Evolutionary conservation across 1,284 basidiomycete species (phyloP).

Genomic region (Trichosporon asahii): DNA sequence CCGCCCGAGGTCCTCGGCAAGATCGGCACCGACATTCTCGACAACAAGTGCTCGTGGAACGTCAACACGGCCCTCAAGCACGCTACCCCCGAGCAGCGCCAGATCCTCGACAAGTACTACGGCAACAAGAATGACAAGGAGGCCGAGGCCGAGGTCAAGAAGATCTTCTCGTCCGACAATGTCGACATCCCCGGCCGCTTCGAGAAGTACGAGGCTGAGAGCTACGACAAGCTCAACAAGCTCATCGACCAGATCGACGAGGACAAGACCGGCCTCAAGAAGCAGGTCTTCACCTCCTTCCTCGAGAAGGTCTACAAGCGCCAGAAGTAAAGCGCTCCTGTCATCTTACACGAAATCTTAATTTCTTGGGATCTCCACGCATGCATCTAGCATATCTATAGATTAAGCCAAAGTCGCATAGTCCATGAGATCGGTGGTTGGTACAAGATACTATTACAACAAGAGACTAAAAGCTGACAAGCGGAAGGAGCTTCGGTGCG

Average conservation of each 20-base stretch:
- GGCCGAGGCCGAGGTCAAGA: slow-evolving; percentile 69
- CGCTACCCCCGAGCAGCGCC: slow-evolving; percentile 63
- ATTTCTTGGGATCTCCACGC: neutral
- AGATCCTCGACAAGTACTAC: slow-evolving; percentile 70
- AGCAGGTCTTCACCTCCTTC: slow-evolving; percentile 78
- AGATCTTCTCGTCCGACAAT: slow-evolving; percentile 62
- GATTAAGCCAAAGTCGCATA: neutral
- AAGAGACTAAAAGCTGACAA: neutral
- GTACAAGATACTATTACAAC: neutral
- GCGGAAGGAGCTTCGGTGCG: neutral
- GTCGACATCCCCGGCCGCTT: slow-evolving; percentile 69
- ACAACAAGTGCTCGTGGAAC: slow-evolving; percentile 99
- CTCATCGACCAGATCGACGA: slow-evolving; percentile 71
- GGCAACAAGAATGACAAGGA: slow-evolving; percentile 68
- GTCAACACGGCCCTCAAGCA: slow-evolving; percentile 79
- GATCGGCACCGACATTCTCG: slow-evolving; percentile 94
- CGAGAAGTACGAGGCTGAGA: slow-evolving; percentile 71
- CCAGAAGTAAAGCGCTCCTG: slow-evolving; percentile 60
- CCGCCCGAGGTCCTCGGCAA: slow-evolving; percentile 92
- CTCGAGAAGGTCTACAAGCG: slow-evolving; percentile 87
- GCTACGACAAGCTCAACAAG: slow-evolving; percentile 64
- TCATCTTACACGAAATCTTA: neutral
- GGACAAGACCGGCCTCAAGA: slow-evolving; percentile 62
- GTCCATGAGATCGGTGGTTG: neutral
- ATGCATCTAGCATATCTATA: slow-evolving; percentile 12